phyloP scores from a whole-genome alignment of 192 early-diverging fungal species.

The Phlyctochytrium arcticum region DNA sequence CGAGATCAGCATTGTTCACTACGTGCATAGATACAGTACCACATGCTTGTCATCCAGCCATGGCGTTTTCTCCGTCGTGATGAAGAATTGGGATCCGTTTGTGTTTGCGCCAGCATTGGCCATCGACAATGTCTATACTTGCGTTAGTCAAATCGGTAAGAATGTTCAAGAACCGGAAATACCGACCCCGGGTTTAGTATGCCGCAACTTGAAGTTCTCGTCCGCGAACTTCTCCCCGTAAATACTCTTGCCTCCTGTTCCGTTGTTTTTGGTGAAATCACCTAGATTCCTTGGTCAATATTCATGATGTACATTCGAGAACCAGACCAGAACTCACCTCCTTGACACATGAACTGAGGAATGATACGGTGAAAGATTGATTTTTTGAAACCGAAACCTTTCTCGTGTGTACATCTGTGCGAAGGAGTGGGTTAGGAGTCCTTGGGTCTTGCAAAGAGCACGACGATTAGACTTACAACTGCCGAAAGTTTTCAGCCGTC shows the following conservation, averaged over 20 bases:
- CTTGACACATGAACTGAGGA: slow-evolving; percentile 51
- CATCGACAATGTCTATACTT: slow-evolving; percentile 69
- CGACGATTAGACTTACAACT: slow-evolving; percentile 50
- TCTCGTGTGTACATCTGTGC: slow-evolving; percentile 76
- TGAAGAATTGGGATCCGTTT: slow-evolving; percentile 91
- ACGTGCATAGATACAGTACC: slow-evolving; percentile 54
- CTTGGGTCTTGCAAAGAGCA: too few relatives aligned
- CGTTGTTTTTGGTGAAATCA: slow-evolving; percentile 79
- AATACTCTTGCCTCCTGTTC: slow-evolving; percentile 88
- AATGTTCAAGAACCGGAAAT: neutral
- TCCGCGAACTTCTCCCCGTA: slow-evolving; percentile 75
- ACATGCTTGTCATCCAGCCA: slow-evolving; percentile 90
- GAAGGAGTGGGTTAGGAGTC: too few relatives aligned
- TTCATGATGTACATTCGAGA: slow-evolving; percentile 43
- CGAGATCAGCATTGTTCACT: neutral
- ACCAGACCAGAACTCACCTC: slow-evolving; percentile 31
- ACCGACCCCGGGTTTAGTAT: slow-evolving; percentile 44
- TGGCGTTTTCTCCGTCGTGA: slow-evolving; percentile 73
- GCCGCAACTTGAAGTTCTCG: slow-evolving; percentile 60
- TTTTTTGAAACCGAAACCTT: slow-evolving; percentile 74
- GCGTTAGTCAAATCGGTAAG: neutral
- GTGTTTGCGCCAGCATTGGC: slow-evolving; percentile 88
- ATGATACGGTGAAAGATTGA: slow-evolving; percentile 84
- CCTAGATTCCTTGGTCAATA: slow-evolving; percentile 43
- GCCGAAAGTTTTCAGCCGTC: slow-evolving; percentile 91